Percentiles rank a stretch among this genome's conserved stretches.
These are phyloP conservation scores for Alopecurus myosuroides DNA, from an alignment of 176 grass and related monocot genomes.

Conservation along the genomic window DNA sequence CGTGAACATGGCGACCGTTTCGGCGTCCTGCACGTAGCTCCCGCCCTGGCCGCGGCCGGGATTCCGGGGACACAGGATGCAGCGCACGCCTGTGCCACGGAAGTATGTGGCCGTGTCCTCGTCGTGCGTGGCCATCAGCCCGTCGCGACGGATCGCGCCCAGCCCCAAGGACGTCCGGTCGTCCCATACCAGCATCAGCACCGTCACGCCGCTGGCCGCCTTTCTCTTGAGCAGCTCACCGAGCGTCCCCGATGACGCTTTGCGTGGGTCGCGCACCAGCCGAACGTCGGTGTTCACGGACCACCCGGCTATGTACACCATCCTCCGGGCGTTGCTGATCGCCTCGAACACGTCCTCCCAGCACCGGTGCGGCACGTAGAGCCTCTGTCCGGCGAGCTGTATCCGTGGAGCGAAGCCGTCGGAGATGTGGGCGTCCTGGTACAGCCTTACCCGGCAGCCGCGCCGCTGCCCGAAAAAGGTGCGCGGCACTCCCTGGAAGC, in stretches of 20 bases:
- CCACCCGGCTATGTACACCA: conserved; percentile 89
- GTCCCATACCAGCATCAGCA: conserved; percentile 84
- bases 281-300: conserved; percentile 63
- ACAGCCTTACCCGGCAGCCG: conserved; percentile 59
- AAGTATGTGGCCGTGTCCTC: conserved; percentile 69
- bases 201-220: conserved; percentile 50
- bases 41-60: conserved; percentile 48
- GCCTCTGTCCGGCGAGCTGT: background rate
- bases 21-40: conserved; percentile 65
- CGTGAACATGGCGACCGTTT: conserved; percentile 80
- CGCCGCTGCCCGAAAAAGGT: conserved; percentile 61
- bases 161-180: conserved; percentile 77
- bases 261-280: conserved; percentile 58
- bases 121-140: conserved; percentile 88
- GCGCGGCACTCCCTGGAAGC: conserved; percentile 41
- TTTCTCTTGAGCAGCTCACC: conserved; percentile 73
- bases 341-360: conserved; percentile 92
- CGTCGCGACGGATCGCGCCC: conserved; percentile 64
- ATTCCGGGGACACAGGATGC: conserved; percentile 76
- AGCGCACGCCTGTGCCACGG: conserved; percentile 30
- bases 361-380: conserved; percentile 59
- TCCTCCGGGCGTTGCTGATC: conserved; percentile 38
- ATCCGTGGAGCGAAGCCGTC: conserved; percentile 34
- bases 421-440: conserved; percentile 71
- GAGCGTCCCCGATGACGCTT: conserved; percentile 24